A percentile compares a stretch with the other conserved stretches of the same genome.
Conservation (phyloP, 2,329 filamentous ascomycete species). For the Venturia oleaginea region DNA sequence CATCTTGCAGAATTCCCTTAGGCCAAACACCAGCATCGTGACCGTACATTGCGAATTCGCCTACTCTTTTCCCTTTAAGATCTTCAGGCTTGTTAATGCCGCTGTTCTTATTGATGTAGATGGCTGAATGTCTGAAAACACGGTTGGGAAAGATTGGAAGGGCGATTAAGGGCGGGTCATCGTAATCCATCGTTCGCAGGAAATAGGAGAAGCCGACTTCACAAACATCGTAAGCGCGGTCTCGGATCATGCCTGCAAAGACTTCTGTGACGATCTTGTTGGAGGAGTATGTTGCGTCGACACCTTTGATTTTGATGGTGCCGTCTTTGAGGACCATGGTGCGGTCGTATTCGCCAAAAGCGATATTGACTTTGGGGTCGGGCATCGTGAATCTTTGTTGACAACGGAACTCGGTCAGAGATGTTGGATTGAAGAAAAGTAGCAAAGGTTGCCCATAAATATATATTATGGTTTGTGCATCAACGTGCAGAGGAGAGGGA, state of each 20-base stretch:
- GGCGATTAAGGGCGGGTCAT: constrained; percentile 22
- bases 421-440: background rate
- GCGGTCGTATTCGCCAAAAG: constrained; percentile 4
- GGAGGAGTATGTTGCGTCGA: background rate
- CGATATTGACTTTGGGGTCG: background rate
- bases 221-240: background rate
- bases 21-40: constrained; percentile 29
- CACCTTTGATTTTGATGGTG: background rate
- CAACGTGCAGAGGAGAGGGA: too few species aligned
- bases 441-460: too few species aligned
- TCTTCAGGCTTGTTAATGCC: constrained; percentile 24
- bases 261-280: background rate
- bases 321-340: background rate
- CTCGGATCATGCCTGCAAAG: background rate
- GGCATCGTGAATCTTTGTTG: background rate
- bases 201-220: background rate
- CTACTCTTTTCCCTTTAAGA: constrained; percentile 27
- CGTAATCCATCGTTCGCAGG: background rate
- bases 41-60: constrained; percentile 15
- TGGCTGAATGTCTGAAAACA: constrained; percentile 27
- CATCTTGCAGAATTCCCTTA: constrained; percentile 25
- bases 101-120: constrained; percentile 24
- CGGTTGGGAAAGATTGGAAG: constrained; percentile 27
- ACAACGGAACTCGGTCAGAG: background rate
- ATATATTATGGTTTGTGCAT: too few species aligned